Percentiles rank a stretch among this genome's conserved stretches.
phyloP scores from a whole-genome alignment of 208 protist genomes.

The Wallacemonas collosoma region DNA sequence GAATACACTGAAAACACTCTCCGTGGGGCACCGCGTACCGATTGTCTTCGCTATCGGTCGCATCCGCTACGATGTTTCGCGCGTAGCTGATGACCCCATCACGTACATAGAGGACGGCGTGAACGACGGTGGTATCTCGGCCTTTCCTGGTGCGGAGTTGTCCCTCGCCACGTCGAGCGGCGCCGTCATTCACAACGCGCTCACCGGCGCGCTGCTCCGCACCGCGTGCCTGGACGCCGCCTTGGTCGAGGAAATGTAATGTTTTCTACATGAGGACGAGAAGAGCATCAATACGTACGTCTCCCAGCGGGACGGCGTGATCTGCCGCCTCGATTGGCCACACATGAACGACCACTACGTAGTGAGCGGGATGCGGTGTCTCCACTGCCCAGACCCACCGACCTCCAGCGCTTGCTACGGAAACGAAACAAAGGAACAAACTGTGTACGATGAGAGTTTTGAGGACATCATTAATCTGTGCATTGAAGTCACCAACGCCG shows the following conservation, averaged over 20 bases:
- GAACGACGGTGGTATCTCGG: not conserved
- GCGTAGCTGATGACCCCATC: conserved; percentile 35
- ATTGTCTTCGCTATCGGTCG: conserved; percentile 58
- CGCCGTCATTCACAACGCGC: conserved; percentile 47
- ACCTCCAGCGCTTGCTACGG: not conserved
- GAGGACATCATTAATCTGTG: conserved; percentile 42
- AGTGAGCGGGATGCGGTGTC: conserved; percentile 30
- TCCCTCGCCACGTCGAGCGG: conserved; percentile 67
- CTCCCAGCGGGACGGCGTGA: conserved; percentile 42
- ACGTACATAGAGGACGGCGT: conserved; percentile 29
- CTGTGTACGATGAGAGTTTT: conserved; percentile 25
- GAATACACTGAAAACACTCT: conserved; percentile 43
- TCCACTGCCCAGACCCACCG: conserved; percentile 25
- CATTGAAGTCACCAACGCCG: conserved; percentile 26
- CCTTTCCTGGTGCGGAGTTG: conserved; percentile 7
- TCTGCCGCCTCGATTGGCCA: conserved; percentile 27
- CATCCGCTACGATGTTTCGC: conserved; percentile 35
- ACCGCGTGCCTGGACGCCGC: conserved; percentile 23
- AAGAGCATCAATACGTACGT: conserved; percentile 30
- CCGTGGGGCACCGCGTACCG: conserved; percentile 26
- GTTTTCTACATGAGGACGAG: not conserved
- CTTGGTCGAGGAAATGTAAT: conserved; percentile 36
- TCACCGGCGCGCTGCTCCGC: conserved; percentile 28
- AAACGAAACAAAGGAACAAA: not conserved
- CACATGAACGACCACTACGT: conserved; percentile 34